A percentile compares a stretch with the other conserved stretches of the same genome.
Evolutionary conservation across 345 rosid genomes (phyloP).

Genomic region (Cochlearia excelsa): DNA sequence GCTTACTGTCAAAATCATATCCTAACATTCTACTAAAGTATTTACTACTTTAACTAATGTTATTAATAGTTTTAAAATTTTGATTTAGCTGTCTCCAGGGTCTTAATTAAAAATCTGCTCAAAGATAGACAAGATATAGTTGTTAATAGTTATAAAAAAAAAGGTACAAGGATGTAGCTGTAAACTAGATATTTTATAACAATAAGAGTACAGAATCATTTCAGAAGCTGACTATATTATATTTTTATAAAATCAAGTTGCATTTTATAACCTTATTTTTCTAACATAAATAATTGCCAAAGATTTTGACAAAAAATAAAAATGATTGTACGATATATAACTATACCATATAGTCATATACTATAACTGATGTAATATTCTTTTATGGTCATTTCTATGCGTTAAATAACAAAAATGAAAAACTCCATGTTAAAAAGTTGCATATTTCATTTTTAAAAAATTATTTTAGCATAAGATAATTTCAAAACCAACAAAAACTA

Average conservation of each 20-base stretch:
- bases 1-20: constrained; percentile 4
- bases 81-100: neutral
- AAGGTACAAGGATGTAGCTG: constrained; percentile 33
- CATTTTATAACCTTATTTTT: constrained; percentile 16
- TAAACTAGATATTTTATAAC: constrained; percentile 9
- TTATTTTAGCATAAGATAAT: no score
- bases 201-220: constrained; percentile 32
- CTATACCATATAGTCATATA: no score
- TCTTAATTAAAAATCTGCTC: neutral
- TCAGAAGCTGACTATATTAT: constrained; percentile 24
- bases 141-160: neutral
- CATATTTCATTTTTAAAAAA: no score
- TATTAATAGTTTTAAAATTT: neutral
- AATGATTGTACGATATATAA: no score
- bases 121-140: constrained; percentile 15
- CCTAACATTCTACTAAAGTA: constrained; percentile 5
- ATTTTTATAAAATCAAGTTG: constrained; percentile 34
- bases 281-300: no score
- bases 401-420: no score
- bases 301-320: no score
- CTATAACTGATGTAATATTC: no score
- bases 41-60: neutral
- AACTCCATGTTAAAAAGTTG: no score
- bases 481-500: neutral
- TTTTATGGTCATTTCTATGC: no score